Base-by-base conservation (phyloP, 768 basidiomycete genomes). In the Suillus sp. region DNA sequence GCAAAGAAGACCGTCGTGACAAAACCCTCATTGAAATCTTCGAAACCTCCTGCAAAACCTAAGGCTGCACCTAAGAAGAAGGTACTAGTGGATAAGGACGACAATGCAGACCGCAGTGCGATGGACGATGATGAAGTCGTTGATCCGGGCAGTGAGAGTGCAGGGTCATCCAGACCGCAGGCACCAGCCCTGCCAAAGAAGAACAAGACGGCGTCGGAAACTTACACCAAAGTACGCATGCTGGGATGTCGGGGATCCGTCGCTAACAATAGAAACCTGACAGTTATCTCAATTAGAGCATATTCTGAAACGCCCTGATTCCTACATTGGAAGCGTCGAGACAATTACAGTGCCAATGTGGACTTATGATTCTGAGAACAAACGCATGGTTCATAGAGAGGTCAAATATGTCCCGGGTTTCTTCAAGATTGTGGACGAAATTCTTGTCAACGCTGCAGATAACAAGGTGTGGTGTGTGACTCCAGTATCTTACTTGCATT, bases 391-490 rank as follows among this genome's bases (percentile, higher is more conserved):
- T 1, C 77, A 87, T 70, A 84, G 90, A 70, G 95, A 88, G 55
- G 91, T 90, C 66, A 92, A 87, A 70, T 99, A 90, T 72, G 96
- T 98, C 2, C 97, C 97, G 0, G 97, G 96, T 60, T 96, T 99
- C 76, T 95, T 96, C 86, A 99, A 99, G 83, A 99, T 99, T 70
- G 90, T 99, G 16, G 97, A 99, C 71, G 97, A 99, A 79, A 99
- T 99, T 71, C 81, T 99, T 3, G 97, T 99, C 70, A 99, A 99
- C 76, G 97, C 97, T 25, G 97, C 97, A 4, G 97, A 99, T 75
- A 97, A 99, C 79, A 99, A 99, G 89, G 96, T 93, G 66, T 62
- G 56, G 18, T 57, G 18, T 30, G 27, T 25, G 11, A 30, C 11
- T 5, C 27, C 11, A 27, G 81, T 75, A 10, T n/a, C 16, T 43